Base-by-base conservation (phyloP, 768 basidiomycete genomes). In the Suillus weaverae region DNA sequence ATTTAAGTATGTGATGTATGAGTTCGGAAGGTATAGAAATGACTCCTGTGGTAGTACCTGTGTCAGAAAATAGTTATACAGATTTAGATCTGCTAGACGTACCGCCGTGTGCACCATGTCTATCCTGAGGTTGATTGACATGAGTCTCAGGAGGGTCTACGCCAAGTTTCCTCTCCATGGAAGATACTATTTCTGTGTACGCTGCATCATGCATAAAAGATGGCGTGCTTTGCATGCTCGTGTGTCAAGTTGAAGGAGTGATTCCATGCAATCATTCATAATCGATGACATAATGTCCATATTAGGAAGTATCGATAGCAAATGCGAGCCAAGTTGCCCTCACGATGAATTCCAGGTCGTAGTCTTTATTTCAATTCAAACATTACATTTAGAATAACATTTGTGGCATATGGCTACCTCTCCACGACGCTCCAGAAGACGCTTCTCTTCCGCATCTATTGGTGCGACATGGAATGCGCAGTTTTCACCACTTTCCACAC, bases 401-500 rank as follows among this genome's bases (percentile, higher is more conserved):
- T 16, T 18, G 26, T 53, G 3, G 11, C 56, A 48, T 5, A 76
- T 77, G 75, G 76, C 73, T n/a, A 63, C 70, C 43, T 77, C 75
- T 41, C 76, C 75, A 56, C 68, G 75, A 68, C 75, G 73, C 50
- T 68, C 76, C 56, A 72, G 69, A 61, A 76, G 75, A 53, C 75
- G 75, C 61, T 76, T 72, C 60, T 76, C 75, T 22, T 75, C 69
- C 18, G 62, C 72, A 16, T 77, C 75, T 10, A 60, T 72, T 16
- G 72, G 62, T 41, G 51, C 68, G 20, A 55, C 73, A 18, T 75
- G 76, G 75, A 63, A 68, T 32, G 41, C 68, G 11, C 70, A 67
- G 51, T 55, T 56, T 36, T 54, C 64, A 9, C 67, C 70, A 35
- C 33, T 62, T 35, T 33, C 62, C 22, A 44, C 66, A 26, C 22